Conservation (phyloP, 176 grass and related monocot genomes). For the Metroxylon sagu region DNA sequence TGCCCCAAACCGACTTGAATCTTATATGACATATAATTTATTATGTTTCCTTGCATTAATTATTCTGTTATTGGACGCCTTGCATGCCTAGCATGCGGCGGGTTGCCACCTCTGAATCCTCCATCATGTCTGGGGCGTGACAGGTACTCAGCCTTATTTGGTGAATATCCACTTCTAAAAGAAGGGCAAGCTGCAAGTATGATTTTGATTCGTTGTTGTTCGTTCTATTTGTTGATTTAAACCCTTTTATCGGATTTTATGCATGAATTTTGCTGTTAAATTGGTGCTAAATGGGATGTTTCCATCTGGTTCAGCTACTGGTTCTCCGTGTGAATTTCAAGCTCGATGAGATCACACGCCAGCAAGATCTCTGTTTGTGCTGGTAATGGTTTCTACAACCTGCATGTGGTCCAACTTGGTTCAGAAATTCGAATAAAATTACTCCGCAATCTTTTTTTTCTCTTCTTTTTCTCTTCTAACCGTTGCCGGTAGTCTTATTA, state of each 20-base stretch:
- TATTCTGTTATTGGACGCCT: too few relatives aligned
- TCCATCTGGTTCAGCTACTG: constrained; percentile 39
- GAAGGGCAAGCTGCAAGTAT: constrained; percentile 83
- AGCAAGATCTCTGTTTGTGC: constrained; percentile 87
- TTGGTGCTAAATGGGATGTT: constrained; percentile 4
- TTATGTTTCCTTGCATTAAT: too few relatives aligned
- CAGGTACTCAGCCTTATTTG: constrained; percentile 69
- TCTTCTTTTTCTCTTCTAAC: background rate
- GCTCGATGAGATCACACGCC: constrained; percentile 79
- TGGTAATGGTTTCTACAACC: constrained; percentile 85
- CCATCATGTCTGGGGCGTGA: too few relatives aligned
- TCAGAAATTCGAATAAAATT: too few relatives aligned
- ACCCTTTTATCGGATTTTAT: background rate
- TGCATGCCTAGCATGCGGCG: too few relatives aligned
- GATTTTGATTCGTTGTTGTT: background rate
- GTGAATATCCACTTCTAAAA: constrained; percentile 92
- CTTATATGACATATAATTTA: too few relatives aligned
- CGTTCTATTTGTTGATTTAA: background rate
- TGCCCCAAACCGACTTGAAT: too few relatives aligned
- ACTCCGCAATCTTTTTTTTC: background rate
- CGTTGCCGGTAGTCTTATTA: too few relatives aligned
- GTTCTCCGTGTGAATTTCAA: constrained; percentile 85
- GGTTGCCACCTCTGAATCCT: too few relatives aligned
- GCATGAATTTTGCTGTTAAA: background rate
- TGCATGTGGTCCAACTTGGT: constrained; percentile 35